Evolutionary conservation across 2,329 filamentous ascomycete genomes (phyloP).

Genomic region (Epichloe bromicola): DNA sequence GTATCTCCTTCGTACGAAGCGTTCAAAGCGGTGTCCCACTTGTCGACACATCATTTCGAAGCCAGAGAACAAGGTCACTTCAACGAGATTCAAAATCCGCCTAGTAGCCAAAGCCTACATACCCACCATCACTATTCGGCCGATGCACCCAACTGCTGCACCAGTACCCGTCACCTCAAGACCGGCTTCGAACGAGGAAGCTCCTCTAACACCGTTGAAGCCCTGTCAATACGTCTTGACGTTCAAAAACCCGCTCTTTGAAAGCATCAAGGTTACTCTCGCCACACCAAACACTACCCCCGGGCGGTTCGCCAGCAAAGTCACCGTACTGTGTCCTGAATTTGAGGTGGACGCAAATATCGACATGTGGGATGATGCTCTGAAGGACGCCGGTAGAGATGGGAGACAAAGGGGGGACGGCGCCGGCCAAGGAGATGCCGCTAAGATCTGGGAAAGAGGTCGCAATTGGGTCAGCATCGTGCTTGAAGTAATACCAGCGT

Average conservation of each 20-base stretch:
- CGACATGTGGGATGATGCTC: slow-evolving; percentile 75
- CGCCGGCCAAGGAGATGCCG: slow-evolving; percentile 55
- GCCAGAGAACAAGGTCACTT: slow-evolving; percentile 80
- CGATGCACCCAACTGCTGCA: slow-evolving; percentile 32
- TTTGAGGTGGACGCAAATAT: slow-evolving; percentile 92
- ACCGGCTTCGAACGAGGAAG: slow-evolving; percentile 18
- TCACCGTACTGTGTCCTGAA: slow-evolving; percentile 87
- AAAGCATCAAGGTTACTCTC: slow-evolving; percentile 73
- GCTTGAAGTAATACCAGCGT: slow-evolving; percentile 69
- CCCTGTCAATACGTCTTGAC: slow-evolving; percentile 75
- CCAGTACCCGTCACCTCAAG: slow-evolving; percentile 22
- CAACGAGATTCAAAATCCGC: slow-evolving; percentile 83
- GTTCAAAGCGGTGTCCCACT: slow-evolving; percentile 81
- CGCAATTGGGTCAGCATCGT: slow-evolving; percentile 93
- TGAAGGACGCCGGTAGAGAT: slow-evolving; percentile 40
- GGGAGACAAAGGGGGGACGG: slow-evolving; percentile 27
- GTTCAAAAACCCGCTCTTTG: slow-evolving; percentile 88
- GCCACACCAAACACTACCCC: slow-evolving; percentile 73
- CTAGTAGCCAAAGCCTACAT: slow-evolving; percentile 82
- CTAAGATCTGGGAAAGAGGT: slow-evolving; percentile 91
- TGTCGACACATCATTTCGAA: slow-evolving; percentile 94
- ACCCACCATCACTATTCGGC: slow-evolving; percentile 63
- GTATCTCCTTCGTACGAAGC: slow-evolving; percentile 75
- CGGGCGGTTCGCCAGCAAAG: slow-evolving; percentile 60
- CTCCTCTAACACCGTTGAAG: slow-evolving; percentile 39